Evolutionary conservation across 1,139 yeast species (phyloP), one percentile per base, ranked within the genome.

Genomic region (Candida sojae): DNA sequence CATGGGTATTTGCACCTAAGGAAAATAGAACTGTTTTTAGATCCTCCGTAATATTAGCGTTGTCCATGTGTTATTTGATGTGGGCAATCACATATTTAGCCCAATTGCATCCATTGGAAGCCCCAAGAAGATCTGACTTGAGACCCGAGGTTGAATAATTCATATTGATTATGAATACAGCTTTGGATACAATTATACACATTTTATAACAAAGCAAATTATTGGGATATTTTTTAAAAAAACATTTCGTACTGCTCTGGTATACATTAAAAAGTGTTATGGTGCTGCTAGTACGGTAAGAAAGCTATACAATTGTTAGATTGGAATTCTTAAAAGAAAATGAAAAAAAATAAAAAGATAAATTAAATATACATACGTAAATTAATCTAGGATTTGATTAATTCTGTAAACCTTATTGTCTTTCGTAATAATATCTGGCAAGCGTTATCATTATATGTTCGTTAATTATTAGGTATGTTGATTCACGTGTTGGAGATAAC

Each of bases 1-100:
- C 90, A 52, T 83, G 87, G 86, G 70, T 73, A 41, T 77, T 77
- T 61, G 83, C 86, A 13, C 86, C 87, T 31, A 79, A 78, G 60
- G 77, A 79, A 52, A 83, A 80, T 59, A 73, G 74, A 51, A 77
- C 84, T 32, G 97, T 92, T 41, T 91, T 96, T 95, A 82, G 97
- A 71, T 88, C 96, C 48, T 88, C 97, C 10, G 83, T 91, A 43
- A 84, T 86, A 47, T 76, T 92, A 55, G 82, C 92, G 4, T 68
- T 92, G 62, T 84, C 96, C 23, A 88, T 91, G 96, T 87, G 91
- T 75, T 91, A 80, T 66, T 76, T 91, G 62, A 88, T 91, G 96
- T 90, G 97, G 97, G 97, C 96, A 29, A 84, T 89, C 57, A 89
- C 97, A 6, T 89, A 88, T 61, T 70, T 89, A 56, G 82, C 85